A percentile compares a stretch with the other conserved stretches of the same genome.
Conservation (phyloP, 1,284 basidiomycete genomes). For the Puccinia coronata region DNA sequence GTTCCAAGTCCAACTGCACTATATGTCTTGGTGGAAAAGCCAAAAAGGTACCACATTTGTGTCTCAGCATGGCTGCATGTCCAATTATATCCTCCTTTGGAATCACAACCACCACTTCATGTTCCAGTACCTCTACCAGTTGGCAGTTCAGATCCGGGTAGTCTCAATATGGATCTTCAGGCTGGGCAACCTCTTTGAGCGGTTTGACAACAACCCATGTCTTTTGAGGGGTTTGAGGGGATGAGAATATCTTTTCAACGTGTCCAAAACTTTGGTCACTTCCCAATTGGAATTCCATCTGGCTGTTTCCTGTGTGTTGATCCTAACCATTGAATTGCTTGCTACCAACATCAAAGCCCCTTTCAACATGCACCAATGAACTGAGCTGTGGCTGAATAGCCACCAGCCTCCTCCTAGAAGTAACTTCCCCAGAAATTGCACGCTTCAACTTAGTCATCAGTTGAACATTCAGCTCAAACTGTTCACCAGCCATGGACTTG, state of each 20-base stretch:
- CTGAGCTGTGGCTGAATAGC: background rate
- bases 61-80: conserved; percentile 18
- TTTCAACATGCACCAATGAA: background rate
- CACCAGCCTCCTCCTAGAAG: background rate
- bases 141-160: conserved; percentile 20
- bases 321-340: background rate
- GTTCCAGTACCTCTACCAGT: background rate
- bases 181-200: background rate
- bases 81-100: background rate
- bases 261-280: conserved; percentile 17
- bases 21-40: background rate
- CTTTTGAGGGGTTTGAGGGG: background rate
- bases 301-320: too few species aligned
- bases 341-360: background rate
- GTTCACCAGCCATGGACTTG: background rate
- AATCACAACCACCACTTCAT: background rate
- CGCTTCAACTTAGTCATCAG: background rate
- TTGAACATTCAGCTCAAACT: background rate
- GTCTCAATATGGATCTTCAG: conserved; percentile 13
- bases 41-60: background rate
- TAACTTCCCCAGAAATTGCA: background rate
- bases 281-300: conserved; percentile 1
- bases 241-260: background rate
- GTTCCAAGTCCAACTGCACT: conserved; percentile 10
- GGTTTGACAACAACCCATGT: conserved; percentile 6